phyloP scores from a whole-genome alignment of 2,329 filamentous ascomycete species.

The Graphilbum ipis-grandicollis region DNA sequence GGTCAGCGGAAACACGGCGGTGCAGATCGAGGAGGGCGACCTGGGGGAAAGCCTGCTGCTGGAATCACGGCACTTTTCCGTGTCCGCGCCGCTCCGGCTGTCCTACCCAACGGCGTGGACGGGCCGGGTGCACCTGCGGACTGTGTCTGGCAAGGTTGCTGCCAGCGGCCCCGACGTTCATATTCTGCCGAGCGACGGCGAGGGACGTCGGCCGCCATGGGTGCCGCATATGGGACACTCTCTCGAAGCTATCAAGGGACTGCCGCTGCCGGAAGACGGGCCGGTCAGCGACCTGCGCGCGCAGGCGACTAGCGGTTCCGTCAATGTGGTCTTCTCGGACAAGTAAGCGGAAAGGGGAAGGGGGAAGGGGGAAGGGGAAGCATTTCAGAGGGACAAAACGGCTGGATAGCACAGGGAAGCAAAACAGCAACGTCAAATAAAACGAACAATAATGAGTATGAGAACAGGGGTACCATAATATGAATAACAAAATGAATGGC shows the following conservation, averaged over 20 bases:
- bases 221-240: neutral
- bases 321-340: no score
- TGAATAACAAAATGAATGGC: no score
- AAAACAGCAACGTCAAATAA: no score
- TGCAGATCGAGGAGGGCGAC: slow-evolving; percentile 21
- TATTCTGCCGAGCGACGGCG: slow-evolving; percentile 14
- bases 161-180: slow-evolving; percentile 25
- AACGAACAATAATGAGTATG: no score
- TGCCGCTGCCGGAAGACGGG: no score
- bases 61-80: slow-evolving; percentile 23
- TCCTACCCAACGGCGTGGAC: slow-evolving; percentile 32
- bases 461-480: no score
- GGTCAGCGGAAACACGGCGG: slow-evolving; percentile 22
- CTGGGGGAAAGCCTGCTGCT: slow-evolving; percentile 20
- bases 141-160: slow-evolving; percentile 19
- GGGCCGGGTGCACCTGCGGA: slow-evolving; percentile 22
- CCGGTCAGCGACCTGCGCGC: no score
- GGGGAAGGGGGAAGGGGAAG: no score
- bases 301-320: no score
- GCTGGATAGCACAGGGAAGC: no score
- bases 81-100: slow-evolving; percentile 25
- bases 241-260: slow-evolving; percentile 5
- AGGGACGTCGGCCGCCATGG: slow-evolving; percentile 1
- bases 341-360: no score
- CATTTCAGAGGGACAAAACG: no score